Conservation (phyloP, 106 monocot genomes). For the Dendrobium huoshanense region DNA sequence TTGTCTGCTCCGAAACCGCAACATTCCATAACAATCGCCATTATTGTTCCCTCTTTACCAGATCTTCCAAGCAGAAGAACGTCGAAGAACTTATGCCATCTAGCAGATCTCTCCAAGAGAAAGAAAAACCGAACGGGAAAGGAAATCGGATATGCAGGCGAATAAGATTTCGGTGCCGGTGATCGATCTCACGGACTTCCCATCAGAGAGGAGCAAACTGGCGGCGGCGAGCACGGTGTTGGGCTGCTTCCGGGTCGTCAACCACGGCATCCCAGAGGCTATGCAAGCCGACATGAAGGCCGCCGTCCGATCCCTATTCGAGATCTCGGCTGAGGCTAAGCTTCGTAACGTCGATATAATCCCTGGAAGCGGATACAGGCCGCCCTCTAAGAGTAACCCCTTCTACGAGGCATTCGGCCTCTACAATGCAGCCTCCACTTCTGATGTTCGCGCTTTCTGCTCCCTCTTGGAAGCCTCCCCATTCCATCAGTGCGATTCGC, state of each 20-base stretch:
- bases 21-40: too few species aligned
- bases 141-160: not conserved
- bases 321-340: conserved; percentile 46
- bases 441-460: conserved; percentile 52
- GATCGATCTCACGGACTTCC: conserved; percentile 19
- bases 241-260: conserved; percentile 54
- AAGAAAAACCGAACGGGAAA: not conserved
- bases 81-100: too few species aligned
- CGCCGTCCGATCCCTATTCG: conserved; percentile 35
- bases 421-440: conserved; percentile 29
- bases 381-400: conserved; percentile 30
- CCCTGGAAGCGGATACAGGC: conserved; percentile 45
- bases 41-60: too few species aligned
- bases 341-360: conserved; percentile 35
- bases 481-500: conserved; percentile 14
- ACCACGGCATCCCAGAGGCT: conserved; percentile 34
- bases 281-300: conserved; percentile 49
- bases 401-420: conserved; percentile 54
- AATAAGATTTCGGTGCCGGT: conserved; percentile 20
- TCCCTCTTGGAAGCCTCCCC: conserved; percentile 24
- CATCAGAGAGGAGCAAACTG: conserved; percentile 20
- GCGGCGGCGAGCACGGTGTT: conserved; percentile 22
- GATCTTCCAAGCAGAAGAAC: too few species aligned
- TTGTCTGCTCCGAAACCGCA: too few species aligned
- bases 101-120: too few species aligned